These are phyloP conservation scores for Boletus reticulatus DNA, from an alignment of 768 basidiomycete species.

Conservation along the genomic window DNA sequence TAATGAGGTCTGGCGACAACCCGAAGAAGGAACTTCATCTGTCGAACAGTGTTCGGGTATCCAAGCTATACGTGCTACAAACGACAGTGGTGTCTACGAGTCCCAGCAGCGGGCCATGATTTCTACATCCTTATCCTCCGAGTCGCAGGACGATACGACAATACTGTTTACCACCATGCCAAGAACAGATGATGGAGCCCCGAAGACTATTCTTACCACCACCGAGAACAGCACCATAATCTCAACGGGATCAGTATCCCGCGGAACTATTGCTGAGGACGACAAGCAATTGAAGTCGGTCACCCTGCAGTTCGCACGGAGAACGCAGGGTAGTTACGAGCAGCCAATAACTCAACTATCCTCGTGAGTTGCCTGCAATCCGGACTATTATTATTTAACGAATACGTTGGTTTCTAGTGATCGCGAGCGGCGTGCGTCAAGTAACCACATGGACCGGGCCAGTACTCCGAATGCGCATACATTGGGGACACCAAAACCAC, in stretches of 20 bases:
- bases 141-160: background rate
- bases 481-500: background rate
- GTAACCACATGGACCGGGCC: background rate
- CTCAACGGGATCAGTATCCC: background rate
- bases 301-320: background rate
- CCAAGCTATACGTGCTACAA: background rate
- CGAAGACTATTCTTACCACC: too few relatives aligned
- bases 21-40: background rate
- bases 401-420: background rate
- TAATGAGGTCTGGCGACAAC: background rate
- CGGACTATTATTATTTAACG: background rate
- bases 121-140: background rate
- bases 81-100: background rate
- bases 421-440: background rate
- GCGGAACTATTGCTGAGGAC: background rate
- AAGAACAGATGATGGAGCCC: too few relatives aligned
- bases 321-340: background rate
- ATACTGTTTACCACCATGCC: too few relatives aligned
- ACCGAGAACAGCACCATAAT: too few relatives aligned
- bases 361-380: slow-evolving; percentile 1
- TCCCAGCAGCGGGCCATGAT: background rate
- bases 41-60: background rate
- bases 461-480: background rate
- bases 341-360: background rate
- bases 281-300: background rate